Conservation (phyloP, 805 yeast genomes). For the Yamadazyma ubonensis region DNA sequence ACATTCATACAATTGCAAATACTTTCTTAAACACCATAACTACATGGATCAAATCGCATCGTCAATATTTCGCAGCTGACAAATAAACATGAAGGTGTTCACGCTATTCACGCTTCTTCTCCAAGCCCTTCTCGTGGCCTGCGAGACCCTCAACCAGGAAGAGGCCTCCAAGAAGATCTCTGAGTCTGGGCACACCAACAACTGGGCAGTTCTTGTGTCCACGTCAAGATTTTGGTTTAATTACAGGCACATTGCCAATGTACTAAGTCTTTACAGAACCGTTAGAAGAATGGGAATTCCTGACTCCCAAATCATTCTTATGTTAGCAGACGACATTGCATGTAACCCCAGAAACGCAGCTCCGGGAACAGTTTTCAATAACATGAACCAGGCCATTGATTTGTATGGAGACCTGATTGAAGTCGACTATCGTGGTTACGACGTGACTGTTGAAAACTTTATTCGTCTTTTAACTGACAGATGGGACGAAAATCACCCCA, state of each 20-base stretch:
- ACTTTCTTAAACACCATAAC: too few species aligned
- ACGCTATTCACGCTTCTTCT: too few species aligned
- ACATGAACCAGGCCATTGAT: constrained; percentile 87
- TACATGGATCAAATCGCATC: too few species aligned
- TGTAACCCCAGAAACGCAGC: constrained; percentile 95
- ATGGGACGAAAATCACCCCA: constrained; percentile 93
- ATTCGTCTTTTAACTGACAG: constrained; percentile 90
- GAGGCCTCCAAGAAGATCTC: constrained; percentile 24
- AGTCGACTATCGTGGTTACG: constrained; percentile 96
- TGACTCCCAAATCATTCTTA: constrained; percentile 92
- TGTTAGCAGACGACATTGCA: constrained; percentile 96
- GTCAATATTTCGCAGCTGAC: too few species aligned
- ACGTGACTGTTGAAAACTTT: constrained; percentile 96
- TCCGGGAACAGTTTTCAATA: constrained; percentile 94
- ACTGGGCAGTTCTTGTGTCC: constrained; percentile 88
- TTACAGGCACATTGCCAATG: constrained; percentile 97
- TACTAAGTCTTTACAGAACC: constrained; percentile 88
- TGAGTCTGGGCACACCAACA: constrained; percentile 56
- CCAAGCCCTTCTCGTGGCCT: too few species aligned
- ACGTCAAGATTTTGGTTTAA: constrained; percentile 98
- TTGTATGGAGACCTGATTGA: constrained; percentile 92
- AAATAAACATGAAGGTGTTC: too few species aligned
- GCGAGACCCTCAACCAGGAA: constrained; percentile 15
- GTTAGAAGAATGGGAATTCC: constrained; percentile 96
- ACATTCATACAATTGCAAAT: too few species aligned